Evolutionary conservation across 441 rosid genomes (phyloP), one percentile per base, ranked within the genome.

Genomic region (Oxalis stricta): DNA sequence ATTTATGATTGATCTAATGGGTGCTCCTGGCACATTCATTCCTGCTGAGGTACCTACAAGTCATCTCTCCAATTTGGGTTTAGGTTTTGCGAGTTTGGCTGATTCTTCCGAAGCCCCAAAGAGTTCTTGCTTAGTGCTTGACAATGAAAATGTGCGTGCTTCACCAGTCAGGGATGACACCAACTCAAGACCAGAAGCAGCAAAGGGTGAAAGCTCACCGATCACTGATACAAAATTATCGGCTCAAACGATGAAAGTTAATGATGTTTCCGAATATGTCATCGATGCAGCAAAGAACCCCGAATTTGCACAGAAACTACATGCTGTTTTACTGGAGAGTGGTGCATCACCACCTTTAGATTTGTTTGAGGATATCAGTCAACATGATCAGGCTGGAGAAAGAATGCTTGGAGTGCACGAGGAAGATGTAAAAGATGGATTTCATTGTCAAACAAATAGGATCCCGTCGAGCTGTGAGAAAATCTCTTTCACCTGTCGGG

Each of bases 1-100:
- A 60, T 91, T 81, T 63, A 91, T 91, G 44, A 76, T 91, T 55
- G 99, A 91, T 68, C 77, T 91, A 53, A 91, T 91, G 99, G 96
- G 95, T 64, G 99, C 96, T 64, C 96, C 99, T 43, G 99, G 96
- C 39, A 68, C 93, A 12, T 69, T 91, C 38, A 81, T 86, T 58
- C 99, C 99, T 51, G 69, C 77, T 5, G 99, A 91, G 71, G 93
- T 81, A 52, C 85, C 99, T 30, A 70, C 75, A 58, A 70, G 58
- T 64, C 75, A 62, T 63, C 75, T 84, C 30, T 70, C 70, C 44
- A 64, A 48, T 58, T 50, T 76, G 48, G 78, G 76, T 22, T 60
- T 76, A 23, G 80, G 58, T 19, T 39, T 59, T 17, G 69, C 72
- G 47, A 59, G 72, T 35, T 72, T 68, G 61, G 49, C 69, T 35